Evolutionary conservation across 345 rosid species (phyloP), one percentile per base, ranked within the genome.

Genomic region (Salix udensis): DNA sequence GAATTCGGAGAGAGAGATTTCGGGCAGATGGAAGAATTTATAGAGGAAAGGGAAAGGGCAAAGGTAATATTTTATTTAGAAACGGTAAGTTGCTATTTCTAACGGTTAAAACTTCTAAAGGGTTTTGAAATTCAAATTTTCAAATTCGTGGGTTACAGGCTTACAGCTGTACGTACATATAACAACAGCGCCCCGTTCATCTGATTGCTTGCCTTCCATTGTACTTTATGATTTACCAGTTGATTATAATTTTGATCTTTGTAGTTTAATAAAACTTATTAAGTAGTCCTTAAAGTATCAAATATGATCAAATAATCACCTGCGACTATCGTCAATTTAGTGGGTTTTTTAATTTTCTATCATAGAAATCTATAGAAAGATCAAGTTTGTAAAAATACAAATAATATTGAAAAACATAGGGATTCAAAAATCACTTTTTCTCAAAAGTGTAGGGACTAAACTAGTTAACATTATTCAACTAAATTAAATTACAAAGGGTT

Each of bases 81-180:
- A 68, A 68, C 42, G 7, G 15, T 13, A 15, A 31, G 46, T 11
- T 18, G 58, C 24, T 36, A 73, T 24, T 9, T 62, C 40, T 36
- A 13, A 24, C 68, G 78, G 78, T 68, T 76, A 9, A 53, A 12
- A 67, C n/a, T 10, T 36, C 11, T 37, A 2, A 46, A 36, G 6
- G 5, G 10, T 65, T 36, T 77, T 77, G 34, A 66, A 77, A 71
- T 50, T 77, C 67, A 34, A 71, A 65, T 36, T 77, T 61, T 39
- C 19, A 72, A 58, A n/a, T 44, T 44, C 7, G 69, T 24, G n/a
- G 18, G 55, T 23, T 44, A 65, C 76, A 77, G n/a, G 18, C 39
- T 23, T 44, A 65, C 76, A 77, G 76, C 80, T 77, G 80, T 65
- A 39, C 5, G 76, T 65, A 37, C 8, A 5, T 65, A 19, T n/a